Conservation (phyloP, 169 alveolate genomes). For the Plasmodium coatneyi region DNA sequence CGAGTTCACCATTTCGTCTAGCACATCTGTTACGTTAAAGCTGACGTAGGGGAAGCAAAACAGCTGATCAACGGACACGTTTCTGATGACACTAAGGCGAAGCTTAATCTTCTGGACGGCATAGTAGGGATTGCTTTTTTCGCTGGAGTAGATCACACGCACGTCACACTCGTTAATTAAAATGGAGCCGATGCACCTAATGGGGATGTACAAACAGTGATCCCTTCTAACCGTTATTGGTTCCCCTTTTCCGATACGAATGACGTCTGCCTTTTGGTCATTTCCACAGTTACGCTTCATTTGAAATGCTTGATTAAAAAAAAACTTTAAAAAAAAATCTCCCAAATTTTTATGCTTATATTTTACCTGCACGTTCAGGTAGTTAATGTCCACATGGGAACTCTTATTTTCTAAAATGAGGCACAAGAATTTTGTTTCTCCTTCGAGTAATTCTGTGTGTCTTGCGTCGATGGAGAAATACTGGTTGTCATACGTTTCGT, state of each 20-base stretch:
- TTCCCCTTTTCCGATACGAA: neutral
- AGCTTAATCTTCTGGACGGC: slow-evolving; percentile 22
- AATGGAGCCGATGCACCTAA: slow-evolving; percentile 54
- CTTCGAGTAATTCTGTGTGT: slow-evolving; percentile 60
- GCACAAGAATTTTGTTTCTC: slow-evolving; percentile 70
- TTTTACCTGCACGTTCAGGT: slow-evolving; percentile 28
- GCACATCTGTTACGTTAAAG: neutral
- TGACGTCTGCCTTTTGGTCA: neutral
- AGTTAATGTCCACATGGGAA: slow-evolving; percentile 22
- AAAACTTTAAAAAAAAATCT: slow-evolving; percentile 40
- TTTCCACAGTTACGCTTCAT: neutral
- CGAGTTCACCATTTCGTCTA: slow-evolving; percentile 13
- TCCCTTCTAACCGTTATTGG: slow-evolving; percentile 10
- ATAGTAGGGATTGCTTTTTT: slow-evolving; percentile 15
- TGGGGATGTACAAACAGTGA: slow-evolving; percentile 42
- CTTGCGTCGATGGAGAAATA: slow-evolving; percentile 66
- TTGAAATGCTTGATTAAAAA: slow-evolving; percentile 50
- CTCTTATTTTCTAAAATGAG: slow-evolving; percentile 36
- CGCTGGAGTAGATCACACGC: slow-evolving; percentile 19
- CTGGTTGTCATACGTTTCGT: slow-evolving; percentile 1
- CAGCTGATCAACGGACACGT: slow-evolving; percentile 21
- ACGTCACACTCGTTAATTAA: slow-evolving; percentile 51
- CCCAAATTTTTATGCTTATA: slow-evolving; percentile 9
- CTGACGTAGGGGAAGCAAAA: slow-evolving; percentile 63
- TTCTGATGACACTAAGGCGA: slow-evolving; percentile 24